phyloP scores from a whole-genome alignment of 345 rosid genomes.

The Iberis pinnata region DNA sequence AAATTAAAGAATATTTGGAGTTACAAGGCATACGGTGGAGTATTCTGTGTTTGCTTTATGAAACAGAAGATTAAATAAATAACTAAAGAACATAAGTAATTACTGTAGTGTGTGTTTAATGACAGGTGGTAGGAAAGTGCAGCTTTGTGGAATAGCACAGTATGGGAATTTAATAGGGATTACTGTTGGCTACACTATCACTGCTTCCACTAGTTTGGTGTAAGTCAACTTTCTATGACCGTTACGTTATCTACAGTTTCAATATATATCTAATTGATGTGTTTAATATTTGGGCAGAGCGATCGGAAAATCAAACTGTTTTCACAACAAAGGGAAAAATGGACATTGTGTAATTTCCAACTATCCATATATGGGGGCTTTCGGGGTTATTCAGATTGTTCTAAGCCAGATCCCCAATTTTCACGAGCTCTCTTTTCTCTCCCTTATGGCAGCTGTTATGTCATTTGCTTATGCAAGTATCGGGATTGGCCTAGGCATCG shows the following conservation, averaged over 20 bases:
- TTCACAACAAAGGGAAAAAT: conserved; percentile 55
- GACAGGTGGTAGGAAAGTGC: conserved; percentile 58
- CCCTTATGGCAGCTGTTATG: conserved; percentile 79
- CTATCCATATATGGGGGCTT: conserved; percentile 57
- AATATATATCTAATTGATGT: no score
- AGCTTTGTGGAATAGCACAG: conserved; percentile 78
- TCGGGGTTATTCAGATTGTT: conserved; percentile 56
- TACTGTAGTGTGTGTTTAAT: conserved; percentile 5
- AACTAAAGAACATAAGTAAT: conserved; percentile 12
- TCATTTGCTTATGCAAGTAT: conserved; percentile 71
- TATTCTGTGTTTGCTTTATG: conserved; percentile 27
- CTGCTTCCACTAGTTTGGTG: conserved; percentile 97
- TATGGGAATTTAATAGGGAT: conserved; percentile 62
- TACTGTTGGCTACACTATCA: conserved; percentile 80
- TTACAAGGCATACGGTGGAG: conserved; percentile 22
- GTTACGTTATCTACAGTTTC: not conserved
- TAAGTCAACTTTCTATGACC: conserved; percentile 38
- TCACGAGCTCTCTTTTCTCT: conserved; percentile 81
- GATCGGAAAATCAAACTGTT: conserved; percentile 63
- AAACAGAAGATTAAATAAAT: conserved; percentile 16
- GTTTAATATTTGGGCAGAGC: conserved; percentile 45
- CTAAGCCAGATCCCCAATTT: conserved; percentile 84
- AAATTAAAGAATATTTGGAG: conserved; percentile 18
- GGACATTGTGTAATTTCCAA: conserved; percentile 47
- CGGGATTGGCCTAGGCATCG: conserved; percentile 76